phyloP scores from a whole-genome alignment of 108 stramenopile species.

The Ochromonas danica region DNA sequence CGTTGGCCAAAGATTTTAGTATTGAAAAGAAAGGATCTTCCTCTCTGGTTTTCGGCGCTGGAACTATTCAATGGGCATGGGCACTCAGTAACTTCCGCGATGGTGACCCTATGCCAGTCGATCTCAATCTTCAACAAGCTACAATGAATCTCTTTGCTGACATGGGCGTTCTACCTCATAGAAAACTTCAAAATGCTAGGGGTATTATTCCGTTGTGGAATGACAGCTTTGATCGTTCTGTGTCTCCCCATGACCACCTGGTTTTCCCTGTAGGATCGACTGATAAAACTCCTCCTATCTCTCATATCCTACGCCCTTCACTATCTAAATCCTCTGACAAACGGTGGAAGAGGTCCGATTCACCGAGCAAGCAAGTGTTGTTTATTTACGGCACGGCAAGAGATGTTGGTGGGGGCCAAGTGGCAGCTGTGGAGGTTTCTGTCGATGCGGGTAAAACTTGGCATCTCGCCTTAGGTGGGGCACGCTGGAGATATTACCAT shows the following conservation, averaged over 20 bases:
- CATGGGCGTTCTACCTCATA: not conserved
- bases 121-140: not conserved
- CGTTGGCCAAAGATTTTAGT: not conserved
- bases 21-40: not conserved
- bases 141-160: not conserved
- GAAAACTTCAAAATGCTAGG: too few species aligned
- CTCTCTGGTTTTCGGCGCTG: not conserved
- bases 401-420: not conserved
- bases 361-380: too few species aligned
- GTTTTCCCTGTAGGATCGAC: not conserved
- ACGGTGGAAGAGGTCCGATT: too few species aligned
- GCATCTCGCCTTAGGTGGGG: not conserved
- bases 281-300: not conserved
- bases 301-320: not conserved
- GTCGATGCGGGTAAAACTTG: not conserved
- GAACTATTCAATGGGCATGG: conserved; percentile 1
- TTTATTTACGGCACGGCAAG: not conserved
- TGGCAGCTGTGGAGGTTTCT: not conserved
- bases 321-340: not conserved
- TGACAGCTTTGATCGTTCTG: too few species aligned
- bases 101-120: not conserved
- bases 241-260: not conserved
- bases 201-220: too few species aligned
- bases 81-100: not conserved
- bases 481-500: not conserved